Evolutionary conservation across 805 yeast species (phyloP).

Genomic region (Ogataea philodendri): DNA sequence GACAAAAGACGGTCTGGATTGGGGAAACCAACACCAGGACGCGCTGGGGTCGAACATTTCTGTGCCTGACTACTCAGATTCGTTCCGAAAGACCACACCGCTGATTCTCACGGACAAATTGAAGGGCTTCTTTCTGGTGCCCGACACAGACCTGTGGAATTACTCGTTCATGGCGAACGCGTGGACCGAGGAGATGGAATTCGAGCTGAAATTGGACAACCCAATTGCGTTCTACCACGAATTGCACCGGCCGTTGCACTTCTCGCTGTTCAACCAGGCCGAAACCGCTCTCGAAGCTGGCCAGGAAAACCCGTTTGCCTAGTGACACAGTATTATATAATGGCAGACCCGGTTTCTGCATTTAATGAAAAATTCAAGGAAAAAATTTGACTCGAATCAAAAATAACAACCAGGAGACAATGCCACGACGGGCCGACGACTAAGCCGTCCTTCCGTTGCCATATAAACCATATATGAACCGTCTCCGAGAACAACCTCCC

Average conservation of each 20-base stretch:
- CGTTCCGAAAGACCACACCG: conserved; percentile 62
- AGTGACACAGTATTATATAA: conserved; percentile 10
- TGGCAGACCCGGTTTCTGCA: conserved; percentile 12
- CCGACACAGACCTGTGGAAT: conserved; percentile 85
- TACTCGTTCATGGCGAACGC: conserved; percentile 84
- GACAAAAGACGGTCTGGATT: conserved; percentile 62
- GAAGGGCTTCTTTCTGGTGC: conserved; percentile 82
- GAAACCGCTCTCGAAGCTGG: conserved; percentile 56
- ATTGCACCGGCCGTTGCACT: conserved; percentile 85
- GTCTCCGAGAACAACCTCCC: conserved; percentile 55
- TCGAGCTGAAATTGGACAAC: conserved; percentile 65
- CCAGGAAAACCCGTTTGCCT: conserved; percentile 62
- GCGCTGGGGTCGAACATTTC: conserved; percentile 53
- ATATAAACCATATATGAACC: conserved; percentile 39
- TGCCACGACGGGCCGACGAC: conserved; percentile 67
- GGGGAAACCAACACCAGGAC: conserved; percentile 73
- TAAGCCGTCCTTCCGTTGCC: conserved; percentile 61
- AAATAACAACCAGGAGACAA: conserved; percentile 57
- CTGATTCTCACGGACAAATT: conserved; percentile 70
- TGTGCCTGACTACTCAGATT: conserved; percentile 66
- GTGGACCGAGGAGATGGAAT: conserved; percentile 64
- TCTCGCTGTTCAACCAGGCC: conserved; percentile 67
- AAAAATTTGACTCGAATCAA: conserved; percentile 43
- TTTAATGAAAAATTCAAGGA: conserved; percentile 2
- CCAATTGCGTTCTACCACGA: conserved; percentile 86